Conservation (phyloP, 1,284 basidiomycete genomes). For the Ganoderma multipileum region DNA sequence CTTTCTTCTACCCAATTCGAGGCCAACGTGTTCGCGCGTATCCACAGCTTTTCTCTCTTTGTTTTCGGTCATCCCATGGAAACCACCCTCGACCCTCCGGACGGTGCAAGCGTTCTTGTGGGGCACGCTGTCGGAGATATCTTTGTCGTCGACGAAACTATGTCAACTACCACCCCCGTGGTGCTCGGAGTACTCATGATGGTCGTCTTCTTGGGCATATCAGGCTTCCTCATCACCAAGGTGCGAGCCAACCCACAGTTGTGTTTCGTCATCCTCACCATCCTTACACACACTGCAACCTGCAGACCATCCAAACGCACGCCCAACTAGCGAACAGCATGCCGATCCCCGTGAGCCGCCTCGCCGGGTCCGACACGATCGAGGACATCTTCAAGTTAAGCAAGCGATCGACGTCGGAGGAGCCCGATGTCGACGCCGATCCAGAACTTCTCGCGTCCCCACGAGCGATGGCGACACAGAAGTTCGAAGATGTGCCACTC, state of each 20-base stretch:
- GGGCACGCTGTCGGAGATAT: not conserved
- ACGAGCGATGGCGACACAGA: not conserved
- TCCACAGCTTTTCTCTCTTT: not conserved
- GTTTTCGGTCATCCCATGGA: constrained; percentile 2
- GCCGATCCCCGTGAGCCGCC: constrained; percentile 6
- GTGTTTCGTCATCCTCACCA: not conserved
- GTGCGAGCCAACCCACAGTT: not conserved
- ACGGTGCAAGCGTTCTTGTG: not conserved
- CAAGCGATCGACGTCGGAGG: not conserved
- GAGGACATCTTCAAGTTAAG: constrained; percentile 8
- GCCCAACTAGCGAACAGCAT: not conserved
- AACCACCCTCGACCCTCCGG: too few relatives aligned
- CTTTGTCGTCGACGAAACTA: not conserved
- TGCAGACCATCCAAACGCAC: not conserved
- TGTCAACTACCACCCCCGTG: not conserved
- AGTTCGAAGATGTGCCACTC: not conserved
- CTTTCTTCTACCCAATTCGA: too few relatives aligned
- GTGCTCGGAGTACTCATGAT: not conserved
- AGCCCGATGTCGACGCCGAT: not conserved
- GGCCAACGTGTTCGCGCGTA: not conserved
- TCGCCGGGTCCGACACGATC: constrained; percentile 4
- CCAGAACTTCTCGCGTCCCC: not conserved
- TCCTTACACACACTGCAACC: not conserved
- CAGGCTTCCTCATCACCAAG: constrained; percentile 3
- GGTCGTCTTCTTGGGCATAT: not conserved